Conservation (phyloP, 2,329 filamentous ascomycete species). For the Chaetomium strumarium region DNA sequence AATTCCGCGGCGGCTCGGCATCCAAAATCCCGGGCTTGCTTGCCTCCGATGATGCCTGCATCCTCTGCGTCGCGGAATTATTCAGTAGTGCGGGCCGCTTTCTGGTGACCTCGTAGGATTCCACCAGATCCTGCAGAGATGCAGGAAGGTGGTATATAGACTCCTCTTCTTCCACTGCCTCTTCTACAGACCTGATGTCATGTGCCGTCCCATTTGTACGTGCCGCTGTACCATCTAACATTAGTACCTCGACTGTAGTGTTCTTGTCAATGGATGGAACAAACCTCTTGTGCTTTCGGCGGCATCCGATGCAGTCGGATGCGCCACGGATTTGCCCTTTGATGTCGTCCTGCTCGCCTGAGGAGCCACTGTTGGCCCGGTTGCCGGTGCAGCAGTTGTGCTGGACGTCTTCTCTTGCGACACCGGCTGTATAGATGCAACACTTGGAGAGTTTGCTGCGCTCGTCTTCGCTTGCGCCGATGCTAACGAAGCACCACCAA, state of each 20-base stretch:
- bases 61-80: slow-evolving; percentile 62
- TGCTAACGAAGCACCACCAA: slow-evolving; percentile 43
- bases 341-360: slow-evolving; percentile 31
- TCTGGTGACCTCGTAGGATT: slow-evolving; percentile 82
- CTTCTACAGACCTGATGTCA: slow-evolving; percentile 41
- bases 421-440: slow-evolving; percentile 42
- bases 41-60: slow-evolving; percentile 69
- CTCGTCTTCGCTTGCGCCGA: slow-evolving; percentile 49
- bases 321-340: slow-evolving; percentile 39
- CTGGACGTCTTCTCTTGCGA: slow-evolving; percentile 33
- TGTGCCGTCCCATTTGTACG: slow-evolving; percentile 50
- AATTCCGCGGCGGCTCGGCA: slow-evolving; percentile 74
- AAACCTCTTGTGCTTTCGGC: slow-evolving; percentile 42
- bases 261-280: not conserved
- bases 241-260: slow-evolving; percentile 15
- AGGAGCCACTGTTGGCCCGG: slow-evolving; percentile 19
- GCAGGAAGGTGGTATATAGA: slow-evolving; percentile 90
- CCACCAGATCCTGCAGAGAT: slow-evolving; percentile 80
- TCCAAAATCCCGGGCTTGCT: slow-evolving; percentile 71
- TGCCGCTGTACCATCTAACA: slow-evolving; percentile 28
- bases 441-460: slow-evolving; percentile 49
- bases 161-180: slow-evolving; percentile 55
- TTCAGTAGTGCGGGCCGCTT: slow-evolving; percentile 56
- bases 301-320: slow-evolving; percentile 33
- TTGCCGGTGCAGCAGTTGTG: slow-evolving; percentile 25